Percentiles rank a stretch among this genome's conserved stretches.
These are phyloP conservation scores for Aeminium ludgeri DNA, from an alignment of 495 filamentous ascomycete species.

Conservation along the genomic window DNA sequence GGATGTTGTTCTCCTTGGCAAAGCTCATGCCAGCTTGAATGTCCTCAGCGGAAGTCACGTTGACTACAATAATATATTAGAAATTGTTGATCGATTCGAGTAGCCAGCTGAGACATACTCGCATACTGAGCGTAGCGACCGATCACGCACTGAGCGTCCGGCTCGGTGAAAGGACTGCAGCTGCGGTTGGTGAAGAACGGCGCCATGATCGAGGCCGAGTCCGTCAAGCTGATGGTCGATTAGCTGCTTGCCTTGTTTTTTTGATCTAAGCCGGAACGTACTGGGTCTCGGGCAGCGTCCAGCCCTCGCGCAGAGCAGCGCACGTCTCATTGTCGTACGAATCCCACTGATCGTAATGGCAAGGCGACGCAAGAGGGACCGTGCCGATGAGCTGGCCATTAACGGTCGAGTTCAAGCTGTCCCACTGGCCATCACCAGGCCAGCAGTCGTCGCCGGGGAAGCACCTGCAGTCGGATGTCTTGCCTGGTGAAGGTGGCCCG, in stretches of 20 bases:
- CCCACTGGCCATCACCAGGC: conserved; percentile 10
- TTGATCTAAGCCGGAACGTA: background rate
- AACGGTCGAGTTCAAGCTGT: conserved; percentile 13
- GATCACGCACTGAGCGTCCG: conserved; percentile 8
- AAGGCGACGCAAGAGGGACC: conserved; percentile 12
- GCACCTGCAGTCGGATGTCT: conserved; percentile 7
- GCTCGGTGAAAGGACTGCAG: conserved; percentile 12
- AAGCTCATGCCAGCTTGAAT: conserved; percentile 35
- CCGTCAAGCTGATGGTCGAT: no score
- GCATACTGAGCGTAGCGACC: conserved; percentile 14
- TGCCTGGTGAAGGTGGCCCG: no score
- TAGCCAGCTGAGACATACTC: no score
- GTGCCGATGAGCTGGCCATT: conserved; percentile 16
- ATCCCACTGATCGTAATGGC: conserved; percentile 7
- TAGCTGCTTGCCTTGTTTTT: no score
- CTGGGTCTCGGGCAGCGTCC: conserved; percentile 11
- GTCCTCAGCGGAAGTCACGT: conserved; percentile 12
- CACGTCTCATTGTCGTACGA: conserved; percentile 7
- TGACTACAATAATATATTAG: background rate
- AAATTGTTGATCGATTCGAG: no score
- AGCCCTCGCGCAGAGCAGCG: conserved; percentile 6
- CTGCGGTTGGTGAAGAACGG: conserved; percentile 17
- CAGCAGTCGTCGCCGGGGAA: conserved; percentile 16
- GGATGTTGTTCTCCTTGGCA: conserved; percentile 37
- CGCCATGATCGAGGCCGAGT: conserved; percentile 14